Base-by-base conservation (phyloP, 2,329 filamentous ascomycete species). In the Hypomyces perniciosus region DNA sequence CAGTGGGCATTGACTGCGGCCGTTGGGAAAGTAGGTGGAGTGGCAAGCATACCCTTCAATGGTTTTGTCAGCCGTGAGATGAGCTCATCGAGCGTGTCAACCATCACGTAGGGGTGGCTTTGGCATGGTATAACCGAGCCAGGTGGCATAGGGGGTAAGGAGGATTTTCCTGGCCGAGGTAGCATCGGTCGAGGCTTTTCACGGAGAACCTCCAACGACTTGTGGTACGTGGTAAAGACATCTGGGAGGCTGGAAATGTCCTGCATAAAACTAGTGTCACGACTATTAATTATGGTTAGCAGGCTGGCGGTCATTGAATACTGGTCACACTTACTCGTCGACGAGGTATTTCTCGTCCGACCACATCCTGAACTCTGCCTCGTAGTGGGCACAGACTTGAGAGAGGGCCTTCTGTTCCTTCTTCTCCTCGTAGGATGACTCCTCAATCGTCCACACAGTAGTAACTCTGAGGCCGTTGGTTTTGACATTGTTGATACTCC, bases 331-430 rank as follows among this genome's bases (percentile, higher is more conserved):
- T 68, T 71, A 91, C 88, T 91, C 86, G 60, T 91, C 84, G 46
- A 91, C 75, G 53, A 84, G 84, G 58, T 88, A 91, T 63, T 91
- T 92, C 65, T 90, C 87, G 59, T 92, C 87, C 1, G 68, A 66
- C 80, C 83, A 90, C 1, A 83, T 52, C 62, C 79, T 79, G 63
- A 89, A 88, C 1, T 81, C 74, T 4, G 83, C 71, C 1, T 72
- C 73, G 3, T 75, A 67, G 9, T 74, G 64, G 26, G 76, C 67
- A 50, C 85, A 83, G 1, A 80, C 62, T 0, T 69, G 62, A 29
- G 74, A 72, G 2, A 88, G 72, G 1, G 70, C 70, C 26, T 71
- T 66, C 58, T 90, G 83, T 48, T 91, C 86, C 4, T 69, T 65
- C 51, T 78, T 76, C 63, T 92, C 88, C 58, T 92, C 88, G 3